Evolutionary conservation across 495 filamentous ascomycete species (phyloP).

Genomic region (Podospora conica): DNA sequence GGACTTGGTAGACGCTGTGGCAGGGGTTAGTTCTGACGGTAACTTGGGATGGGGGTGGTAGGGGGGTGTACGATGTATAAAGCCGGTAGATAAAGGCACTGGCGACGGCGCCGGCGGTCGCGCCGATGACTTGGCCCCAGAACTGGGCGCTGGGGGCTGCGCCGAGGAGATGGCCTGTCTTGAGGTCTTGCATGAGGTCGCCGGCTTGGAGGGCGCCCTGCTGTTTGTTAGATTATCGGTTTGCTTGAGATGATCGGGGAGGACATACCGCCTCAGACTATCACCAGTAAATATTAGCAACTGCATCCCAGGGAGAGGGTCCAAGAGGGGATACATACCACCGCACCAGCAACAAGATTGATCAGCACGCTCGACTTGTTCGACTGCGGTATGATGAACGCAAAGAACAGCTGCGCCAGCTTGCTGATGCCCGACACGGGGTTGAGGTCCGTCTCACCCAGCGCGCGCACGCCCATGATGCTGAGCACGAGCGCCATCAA

Average conservation of each 20-base stretch:
- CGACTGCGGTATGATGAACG: slow-evolving; percentile 69
- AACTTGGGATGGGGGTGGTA: neutral
- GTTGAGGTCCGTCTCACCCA: slow-evolving; percentile 95
- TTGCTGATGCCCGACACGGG: slow-evolving; percentile 96
- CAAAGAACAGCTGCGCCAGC: slow-evolving; percentile 90
- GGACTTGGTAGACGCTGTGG: slow-evolving; percentile 68
- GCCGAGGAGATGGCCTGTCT: slow-evolving; percentile 89
- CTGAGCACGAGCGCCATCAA: slow-evolving; percentile 81
- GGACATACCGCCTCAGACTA: slow-evolving; percentile 23
- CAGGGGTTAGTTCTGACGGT: neutral
- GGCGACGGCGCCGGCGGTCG: slow-evolving; percentile 78
- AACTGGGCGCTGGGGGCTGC: slow-evolving; percentile 93
- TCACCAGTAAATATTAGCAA: neutral
- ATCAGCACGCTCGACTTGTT: slow-evolving; percentile 78
- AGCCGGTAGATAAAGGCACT: slow-evolving; percentile 84
- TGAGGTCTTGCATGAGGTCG: slow-evolving; percentile 97
- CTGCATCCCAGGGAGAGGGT: neutral
- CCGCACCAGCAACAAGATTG: slow-evolving; percentile 91
- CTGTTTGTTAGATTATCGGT: neutral
- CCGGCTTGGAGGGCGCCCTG: slow-evolving; percentile 91
- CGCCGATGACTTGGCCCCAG: slow-evolving; percentile 90
- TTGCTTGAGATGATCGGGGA: neutral
- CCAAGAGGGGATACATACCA: slow-evolving; percentile 33
- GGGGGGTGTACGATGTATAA: slow-evolving; percentile 56
- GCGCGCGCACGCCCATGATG: slow-evolving; percentile 90